These are phyloP conservation scores for Isatis lusitanica DNA, from an alignment of 441 rosid species.

Conservation along the genomic window DNA sequence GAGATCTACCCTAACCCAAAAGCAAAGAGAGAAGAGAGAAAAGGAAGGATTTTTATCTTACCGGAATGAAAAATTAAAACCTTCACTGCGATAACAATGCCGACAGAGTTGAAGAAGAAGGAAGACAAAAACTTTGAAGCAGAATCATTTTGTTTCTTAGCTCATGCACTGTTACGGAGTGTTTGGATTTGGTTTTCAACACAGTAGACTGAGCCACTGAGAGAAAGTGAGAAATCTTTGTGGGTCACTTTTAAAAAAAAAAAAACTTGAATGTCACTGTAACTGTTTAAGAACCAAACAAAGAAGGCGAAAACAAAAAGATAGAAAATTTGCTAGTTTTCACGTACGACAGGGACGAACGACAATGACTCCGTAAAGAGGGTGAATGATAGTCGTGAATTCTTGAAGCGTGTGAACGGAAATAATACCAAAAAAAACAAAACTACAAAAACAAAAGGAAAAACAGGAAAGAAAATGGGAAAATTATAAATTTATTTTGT, in stretches of 20 bases:
- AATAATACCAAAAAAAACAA: background rate
- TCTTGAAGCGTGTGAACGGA: slow-evolving; percentile 42
- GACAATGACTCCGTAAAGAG: slow-evolving; percentile 25
- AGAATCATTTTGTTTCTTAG: slow-evolving; percentile 28
- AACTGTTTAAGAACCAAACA: slow-evolving; percentile 29
- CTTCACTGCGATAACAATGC: slow-evolving; percentile 50
- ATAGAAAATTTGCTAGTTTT: slow-evolving; percentile 31
- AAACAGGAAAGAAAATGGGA: background rate
- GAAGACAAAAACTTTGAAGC: slow-evolving; percentile 44
- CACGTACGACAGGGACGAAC: slow-evolving; percentile 38
- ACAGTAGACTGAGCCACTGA: slow-evolving; percentile 14
- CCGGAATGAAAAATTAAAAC: slow-evolving; percentile 20
- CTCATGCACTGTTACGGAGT: slow-evolving; percentile 15
- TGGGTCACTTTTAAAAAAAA: slow-evolving; percentile 22
- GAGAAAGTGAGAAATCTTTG: slow-evolving; percentile 21
- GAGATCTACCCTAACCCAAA: slow-evolving; percentile 38
- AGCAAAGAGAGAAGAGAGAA: slow-evolving; percentile 21
- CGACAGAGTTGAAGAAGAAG: slow-evolving; percentile 35
- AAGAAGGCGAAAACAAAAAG: slow-evolving; percentile 19
- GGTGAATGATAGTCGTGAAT: slow-evolving; percentile 4
- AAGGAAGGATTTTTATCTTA: slow-evolving; percentile 45
- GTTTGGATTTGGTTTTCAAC: slow-evolving; percentile 28
- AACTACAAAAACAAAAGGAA: background rate
- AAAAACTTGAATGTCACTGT: slow-evolving; percentile 19
- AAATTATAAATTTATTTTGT: background rate